Evolutionary conservation across 106 monocot species (phyloP).

Genomic region (Gastrodia elata): DNA sequence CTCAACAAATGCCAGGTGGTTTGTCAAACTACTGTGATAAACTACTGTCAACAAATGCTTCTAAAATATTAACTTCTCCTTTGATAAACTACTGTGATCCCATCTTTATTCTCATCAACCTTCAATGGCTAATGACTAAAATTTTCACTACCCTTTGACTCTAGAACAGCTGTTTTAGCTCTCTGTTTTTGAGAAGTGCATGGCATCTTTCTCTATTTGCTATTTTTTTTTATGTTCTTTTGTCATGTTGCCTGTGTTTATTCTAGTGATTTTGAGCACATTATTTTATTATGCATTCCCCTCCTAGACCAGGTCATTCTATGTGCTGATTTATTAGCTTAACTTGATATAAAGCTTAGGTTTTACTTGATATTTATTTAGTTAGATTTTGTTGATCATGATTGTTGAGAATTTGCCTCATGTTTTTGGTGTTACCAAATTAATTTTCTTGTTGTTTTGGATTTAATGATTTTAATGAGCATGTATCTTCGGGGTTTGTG

Average conservation of each 20-base stretch:
- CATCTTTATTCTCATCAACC: no score
- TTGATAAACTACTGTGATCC: no score
- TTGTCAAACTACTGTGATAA: no score
- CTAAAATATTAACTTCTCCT: no score
- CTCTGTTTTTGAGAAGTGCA: no score
- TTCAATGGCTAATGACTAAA: no score
- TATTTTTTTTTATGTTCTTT: not conserved
- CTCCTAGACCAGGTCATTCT: not conserved
- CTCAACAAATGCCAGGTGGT: no score
- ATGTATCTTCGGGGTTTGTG: not conserved
- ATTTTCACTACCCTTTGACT: no score
- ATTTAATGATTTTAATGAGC: not conserved
- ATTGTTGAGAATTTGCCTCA: not conserved
- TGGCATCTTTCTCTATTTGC: not conserved
- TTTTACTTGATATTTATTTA: not conserved
- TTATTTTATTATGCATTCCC: not conserved
- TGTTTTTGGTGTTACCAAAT: not conserved
- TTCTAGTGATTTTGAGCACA: not conserved
- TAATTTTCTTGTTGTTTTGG: not conserved
- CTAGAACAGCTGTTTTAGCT: no score
- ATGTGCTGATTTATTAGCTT: not conserved
- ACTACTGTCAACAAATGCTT: no score
- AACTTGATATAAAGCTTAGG: not conserved
- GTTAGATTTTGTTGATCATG: no score
- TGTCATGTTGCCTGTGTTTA: not conserved